Evolutionary conservation across 2,329 filamentous ascomycete genomes (phyloP), one percentile per base, ranked within the genome.

Genomic region (Metarhizium rileyi): DNA sequence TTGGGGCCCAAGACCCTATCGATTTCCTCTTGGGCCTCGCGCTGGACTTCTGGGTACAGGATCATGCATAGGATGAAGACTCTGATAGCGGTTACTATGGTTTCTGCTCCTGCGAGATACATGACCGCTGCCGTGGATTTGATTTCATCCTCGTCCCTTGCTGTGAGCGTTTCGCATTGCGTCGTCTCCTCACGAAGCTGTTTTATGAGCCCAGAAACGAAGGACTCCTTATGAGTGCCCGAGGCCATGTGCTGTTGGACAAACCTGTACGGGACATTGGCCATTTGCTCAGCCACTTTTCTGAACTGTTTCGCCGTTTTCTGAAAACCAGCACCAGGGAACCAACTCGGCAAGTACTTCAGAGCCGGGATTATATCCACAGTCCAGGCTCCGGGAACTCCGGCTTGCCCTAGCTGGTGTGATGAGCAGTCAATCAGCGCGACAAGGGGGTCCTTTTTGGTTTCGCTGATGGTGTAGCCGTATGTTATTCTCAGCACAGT

Each of bases 21-120:
- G 4, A 78, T 63, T 42, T 73, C 68, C 0, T 56, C 54, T 35
- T 71, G 70, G 0, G 66, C 71, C 35, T 58, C 61, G 51, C 57
- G 67, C 51, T 75, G 72, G 0, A 74, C 69, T 1, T 64, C 64
- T 1, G 64, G 63, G 16, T 67, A 63, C 1, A 72, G 54, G 0
- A 66, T 55, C 72, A 78, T 75, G 5, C 75, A 76, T 20, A 71
- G 62, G 1, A 74, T 59, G 52, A 76, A 73, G 44, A 22, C 44
- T 18, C 5, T 40, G 1, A 54, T 7, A 6, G 42, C 42, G 5
- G 44, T 36, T 8, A 46, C 30, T 6, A 30, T 49, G 1, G 53
- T 54, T 8, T 54, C 53, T 2, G 49, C n/a, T 3, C 59, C 65
- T 23, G 27, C 54, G 5, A 18, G 47, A 35, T 47, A 51, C 36